Base-by-base conservation (phyloP, 768 basidiomycete species). In the Ramaria rubella region DNA sequence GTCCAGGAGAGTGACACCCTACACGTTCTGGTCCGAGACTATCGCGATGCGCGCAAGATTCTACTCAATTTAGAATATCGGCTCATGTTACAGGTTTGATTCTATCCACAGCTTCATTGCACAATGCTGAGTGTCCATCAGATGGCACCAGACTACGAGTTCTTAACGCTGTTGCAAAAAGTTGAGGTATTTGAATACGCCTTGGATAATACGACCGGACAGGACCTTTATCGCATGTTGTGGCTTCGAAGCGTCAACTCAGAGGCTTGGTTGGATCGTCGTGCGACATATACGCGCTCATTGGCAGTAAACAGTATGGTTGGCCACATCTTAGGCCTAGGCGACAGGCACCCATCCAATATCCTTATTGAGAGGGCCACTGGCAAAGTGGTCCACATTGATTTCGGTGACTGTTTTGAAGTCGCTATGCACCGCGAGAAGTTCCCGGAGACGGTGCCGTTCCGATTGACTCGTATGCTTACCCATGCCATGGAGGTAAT, bases 61-160 rank as follows among this genome's bases (percentile, higher is more conserved):
- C 75, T 98, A 17, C 79, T 98, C 57, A 97, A 99, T 68, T 96
- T 98, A 55, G 96, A 99, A 72, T 95, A 97, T 66, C 85, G 94
- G n/a, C 74, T 99, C 58, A 99, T 99, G 89, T 82, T 97, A 6
- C 96, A 99, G 79, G 75, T 56, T 44, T 33, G 58, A 38, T 30
- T 40, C 9, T 58, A 52, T 14, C 55, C 27, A 44, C 17, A 38
- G 43, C 31, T 27, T 53, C 36, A 46, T 14, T 24, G 15, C n/a
- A 11, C 30, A 11, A 2, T 4, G 43, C 33, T 62, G 36, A 51
- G 33, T 43, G 26, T 8, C 26, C 36, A 8, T n/a, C 62, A 97
- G 94, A 98, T 97, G 95, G 96, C 96, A 8, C 95, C 96, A 9
- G 95, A 98, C 67, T 99, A 98, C 69, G 95, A 98, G 69, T 90